A percentile compares a stretch with the other conserved stretches of the same genome.
These are phyloP conservation scores for Psilocybe mexicana DNA, from an alignment of 1,284 basidiomycete species.

Conservation along the genomic window DNA sequence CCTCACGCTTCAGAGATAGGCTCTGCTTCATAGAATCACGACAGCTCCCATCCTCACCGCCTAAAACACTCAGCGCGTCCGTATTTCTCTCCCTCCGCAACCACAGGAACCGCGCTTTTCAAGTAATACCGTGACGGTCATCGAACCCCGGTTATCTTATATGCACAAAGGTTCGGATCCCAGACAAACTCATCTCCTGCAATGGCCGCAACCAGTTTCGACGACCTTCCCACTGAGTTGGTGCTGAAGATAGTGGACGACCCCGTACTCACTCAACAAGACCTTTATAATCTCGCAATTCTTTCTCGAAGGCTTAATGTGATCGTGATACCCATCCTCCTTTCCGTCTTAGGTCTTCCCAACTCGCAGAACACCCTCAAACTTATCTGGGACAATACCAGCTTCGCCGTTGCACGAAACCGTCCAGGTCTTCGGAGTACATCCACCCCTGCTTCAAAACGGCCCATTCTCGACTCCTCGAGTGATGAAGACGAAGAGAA, in stretches of 20 bases:
- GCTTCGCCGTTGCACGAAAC: neutral
- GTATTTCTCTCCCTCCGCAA: no score
- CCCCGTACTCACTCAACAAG: neutral
- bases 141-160: no score
- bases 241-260: constrained; percentile 10
- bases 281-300: constrained; percentile 7
- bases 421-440: neutral
- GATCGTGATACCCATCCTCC: constrained; percentile 10
- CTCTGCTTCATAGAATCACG: no score
- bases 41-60: no score
- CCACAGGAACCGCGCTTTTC: no score
- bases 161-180: no score
- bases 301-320: constrained; percentile 6
- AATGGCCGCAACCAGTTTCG: neutral
- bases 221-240: constrained; percentile 12
- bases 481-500: neutral
- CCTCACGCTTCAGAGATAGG: no score
- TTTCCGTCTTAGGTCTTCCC: neutral
- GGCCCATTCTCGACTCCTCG: neutral
- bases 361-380: neutral
- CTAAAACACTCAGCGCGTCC: no score
- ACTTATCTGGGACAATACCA: constrained; percentile 1
- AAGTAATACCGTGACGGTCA: no score
- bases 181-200: no score
- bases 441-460: neutral